Conservation (phyloP, 495 filamentous ascomycete species). For the Penicillium angulare region DNA sequence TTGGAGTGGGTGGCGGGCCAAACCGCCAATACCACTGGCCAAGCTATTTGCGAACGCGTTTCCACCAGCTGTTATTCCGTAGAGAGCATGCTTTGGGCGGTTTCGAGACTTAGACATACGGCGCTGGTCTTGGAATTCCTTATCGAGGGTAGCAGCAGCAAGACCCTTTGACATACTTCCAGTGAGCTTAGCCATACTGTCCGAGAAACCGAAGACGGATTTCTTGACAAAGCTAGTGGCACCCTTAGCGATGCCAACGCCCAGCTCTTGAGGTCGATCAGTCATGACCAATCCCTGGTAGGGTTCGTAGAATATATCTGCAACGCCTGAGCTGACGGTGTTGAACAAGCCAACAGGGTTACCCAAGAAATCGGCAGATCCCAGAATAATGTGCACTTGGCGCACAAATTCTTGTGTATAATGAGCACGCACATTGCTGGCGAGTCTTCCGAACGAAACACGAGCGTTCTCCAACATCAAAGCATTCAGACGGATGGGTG, state of each 20-base stretch:
- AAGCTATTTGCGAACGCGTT: conserved; percentile 90
- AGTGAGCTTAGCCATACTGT: conserved; percentile 94
- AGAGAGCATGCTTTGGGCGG: conserved; percentile 92
- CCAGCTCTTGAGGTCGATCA: conserved; percentile 89
- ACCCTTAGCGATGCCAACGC: conserved; percentile 91
- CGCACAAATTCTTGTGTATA: conserved; percentile 95
- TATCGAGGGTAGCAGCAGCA: conserved; percentile 91
- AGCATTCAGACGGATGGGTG: conserved; percentile 87
- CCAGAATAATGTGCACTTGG: conserved; percentile 93
- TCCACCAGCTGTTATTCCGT: conserved; percentile 92
- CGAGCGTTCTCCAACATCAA: conserved; percentile 94
- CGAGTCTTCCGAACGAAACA: conserved; percentile 78
- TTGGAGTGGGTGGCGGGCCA: conserved; percentile 90
- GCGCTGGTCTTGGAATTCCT: conserved; percentile 95
- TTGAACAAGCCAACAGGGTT: conserved; percentile 98
- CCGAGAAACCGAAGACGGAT: conserved; percentile 92
- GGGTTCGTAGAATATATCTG: conserved; percentile 98
- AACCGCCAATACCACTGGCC: conserved; percentile 88
- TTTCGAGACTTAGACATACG: conserved; percentile 93
- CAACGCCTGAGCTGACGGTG: conserved; percentile 93
- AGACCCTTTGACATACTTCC: conserved; percentile 96
- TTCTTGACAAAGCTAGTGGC: conserved; percentile 98
- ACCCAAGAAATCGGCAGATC: conserved; percentile 96
- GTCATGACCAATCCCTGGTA: conserved; percentile 98
- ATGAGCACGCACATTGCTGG: conserved; percentile 83